Conservation (phyloP, 2,329 filamentous ascomycete genomes). For the Claviceps cyperi region DNA sequence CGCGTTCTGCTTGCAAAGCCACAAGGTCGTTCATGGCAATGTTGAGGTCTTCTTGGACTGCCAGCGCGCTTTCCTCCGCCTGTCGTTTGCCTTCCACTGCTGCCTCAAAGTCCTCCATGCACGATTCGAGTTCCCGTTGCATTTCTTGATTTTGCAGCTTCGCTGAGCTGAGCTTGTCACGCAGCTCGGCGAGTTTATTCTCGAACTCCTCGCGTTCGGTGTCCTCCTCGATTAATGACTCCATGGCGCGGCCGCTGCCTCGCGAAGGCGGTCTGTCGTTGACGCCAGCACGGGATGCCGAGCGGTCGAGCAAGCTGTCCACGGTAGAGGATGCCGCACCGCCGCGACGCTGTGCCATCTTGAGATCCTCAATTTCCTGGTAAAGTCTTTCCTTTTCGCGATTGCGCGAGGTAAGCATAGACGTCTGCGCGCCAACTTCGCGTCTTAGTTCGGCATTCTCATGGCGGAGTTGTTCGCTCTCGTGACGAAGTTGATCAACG, state of each 20-base stretch:
- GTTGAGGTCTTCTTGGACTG: constrained; percentile 70
- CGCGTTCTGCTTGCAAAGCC: constrained; percentile 65
- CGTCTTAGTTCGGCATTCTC: constrained; percentile 86
- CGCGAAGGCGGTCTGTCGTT: constrained; percentile 62
- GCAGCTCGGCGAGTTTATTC: constrained; percentile 64
- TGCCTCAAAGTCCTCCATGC: constrained; percentile 64
- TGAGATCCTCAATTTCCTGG: constrained; percentile 93
- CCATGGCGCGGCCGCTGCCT: constrained; percentile 51
- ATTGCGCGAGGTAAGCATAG: constrained; percentile 92
- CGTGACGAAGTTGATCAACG: constrained; percentile 58
- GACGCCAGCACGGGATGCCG: constrained; percentile 63
- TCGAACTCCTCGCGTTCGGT: constrained; percentile 76
- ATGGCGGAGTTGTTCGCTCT: constrained; percentile 65
- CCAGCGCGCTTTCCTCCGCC: constrained; percentile 40
- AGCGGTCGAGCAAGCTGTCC: constrained; percentile 89
- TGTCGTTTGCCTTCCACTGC: constrained; percentile 49
- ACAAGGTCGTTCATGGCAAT: constrained; percentile 67
- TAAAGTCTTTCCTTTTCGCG: constrained; percentile 90
- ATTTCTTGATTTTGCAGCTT: constrained; percentile 85
- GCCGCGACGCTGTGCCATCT: constrained; percentile 66
- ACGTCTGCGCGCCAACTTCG: constrained; percentile 89
- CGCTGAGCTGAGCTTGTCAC: constrained; percentile 74
- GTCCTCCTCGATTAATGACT: constrained; percentile 51
- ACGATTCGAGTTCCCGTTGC: constrained; percentile 66
- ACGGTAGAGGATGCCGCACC: constrained; percentile 49